Percentiles rank a stretch among this genome's conserved stretches.
These are phyloP conservation scores for Sergeia podlipaevii DNA, from an alignment of 208 protist genomes.

Conservation along the genomic window DNA sequence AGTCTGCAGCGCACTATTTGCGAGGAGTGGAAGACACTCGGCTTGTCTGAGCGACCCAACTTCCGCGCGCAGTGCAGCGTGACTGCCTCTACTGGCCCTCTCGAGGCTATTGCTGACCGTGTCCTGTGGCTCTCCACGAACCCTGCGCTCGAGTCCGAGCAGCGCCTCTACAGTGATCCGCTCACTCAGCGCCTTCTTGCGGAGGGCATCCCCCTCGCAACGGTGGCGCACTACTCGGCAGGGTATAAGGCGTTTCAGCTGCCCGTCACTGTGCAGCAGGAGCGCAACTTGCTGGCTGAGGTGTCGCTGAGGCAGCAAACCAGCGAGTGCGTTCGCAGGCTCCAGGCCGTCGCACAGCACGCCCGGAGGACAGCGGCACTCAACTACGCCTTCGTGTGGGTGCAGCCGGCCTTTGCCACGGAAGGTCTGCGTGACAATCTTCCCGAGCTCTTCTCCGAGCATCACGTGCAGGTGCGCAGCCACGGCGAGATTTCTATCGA, in stretches of 20 bases:
- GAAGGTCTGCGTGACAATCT: slow-evolving; percentile 32
- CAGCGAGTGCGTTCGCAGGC: slow-evolving; percentile 24
- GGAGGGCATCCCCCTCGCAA: slow-evolving; percentile 35
- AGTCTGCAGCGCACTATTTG: slow-evolving; percentile 45
- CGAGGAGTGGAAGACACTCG: slow-evolving; percentile 46
- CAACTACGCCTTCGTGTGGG: slow-evolving; percentile 80
- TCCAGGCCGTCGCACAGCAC: slow-evolving; percentile 25
- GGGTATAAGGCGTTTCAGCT: slow-evolving; percentile 10
- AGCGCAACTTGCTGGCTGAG: slow-evolving; percentile 14
- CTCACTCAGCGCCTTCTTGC: slow-evolving; percentile 41
- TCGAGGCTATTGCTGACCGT: slow-evolving; percentile 63
- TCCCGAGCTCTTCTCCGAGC: slow-evolving; percentile 31
- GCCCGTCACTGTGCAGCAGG: neutral
- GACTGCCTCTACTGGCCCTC: slow-evolving; percentile 42
- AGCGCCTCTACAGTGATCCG: slow-evolving; percentile 16
- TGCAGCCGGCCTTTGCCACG: slow-evolving; percentile 67
- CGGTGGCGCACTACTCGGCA: slow-evolving; percentile 18
- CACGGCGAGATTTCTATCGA: slow-evolving; percentile 39
- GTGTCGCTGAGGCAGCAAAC: slow-evolving; percentile 27
- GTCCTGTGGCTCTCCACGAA: slow-evolving; percentile 34
- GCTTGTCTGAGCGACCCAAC: slow-evolving; percentile 22
- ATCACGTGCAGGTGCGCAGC: slow-evolving; percentile 38
- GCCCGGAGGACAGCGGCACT: slow-evolving; percentile 20
- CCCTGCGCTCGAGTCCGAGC: slow-evolving; percentile 5
- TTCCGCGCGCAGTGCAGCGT: slow-evolving; percentile 36